Conservation (phyloP, 768 basidiomycete genomes). For the Boletus vermiculosoides region DNA sequence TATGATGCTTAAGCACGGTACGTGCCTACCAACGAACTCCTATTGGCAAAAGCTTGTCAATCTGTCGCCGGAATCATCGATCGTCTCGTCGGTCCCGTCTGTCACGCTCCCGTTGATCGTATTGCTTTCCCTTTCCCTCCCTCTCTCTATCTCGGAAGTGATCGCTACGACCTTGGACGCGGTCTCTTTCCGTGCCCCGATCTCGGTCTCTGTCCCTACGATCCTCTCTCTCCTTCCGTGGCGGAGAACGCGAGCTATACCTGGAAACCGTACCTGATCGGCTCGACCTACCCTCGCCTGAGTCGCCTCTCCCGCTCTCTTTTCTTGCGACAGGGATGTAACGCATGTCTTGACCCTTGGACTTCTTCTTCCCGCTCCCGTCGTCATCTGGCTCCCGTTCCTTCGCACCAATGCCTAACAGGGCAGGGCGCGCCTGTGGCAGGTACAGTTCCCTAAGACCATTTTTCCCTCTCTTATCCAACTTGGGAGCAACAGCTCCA, state of each 20-base stretch:
- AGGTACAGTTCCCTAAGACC: slow-evolving; percentile 76
- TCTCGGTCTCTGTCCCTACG: slow-evolving; percentile 20
- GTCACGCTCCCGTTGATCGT: slow-evolving; percentile 13
- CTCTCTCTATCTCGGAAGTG: slow-evolving; percentile 28
- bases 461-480: slow-evolving; percentile 48
- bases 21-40: neutral
- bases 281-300: slow-evolving; percentile 26
- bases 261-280: slow-evolving; percentile 44
- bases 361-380: slow-evolving; percentile 55
- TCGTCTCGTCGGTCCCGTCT: slow-evolving; percentile 16
- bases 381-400: slow-evolving; percentile 73
- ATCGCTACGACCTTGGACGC: slow-evolving; percentile 31
- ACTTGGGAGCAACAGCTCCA: slow-evolving; percentile 64
- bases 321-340: slow-evolving; percentile 83
- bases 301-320: slow-evolving; percentile 43
- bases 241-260: slow-evolving; percentile 51
- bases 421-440: slow-evolving; percentile 76
- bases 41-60: neutral
- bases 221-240: slow-evolving; percentile 18
- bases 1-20: too few species aligned
- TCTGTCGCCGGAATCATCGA: neutral
- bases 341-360: slow-evolving; percentile 56
- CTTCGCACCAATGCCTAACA: slow-evolving; percentile 94
- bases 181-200: slow-evolving; percentile 26
- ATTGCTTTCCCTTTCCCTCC: neutral